These are phyloP conservation scores for Hysterangium stoloniferum DNA, from an alignment of 768 basidiomycete species.

Conservation along the genomic window DNA sequence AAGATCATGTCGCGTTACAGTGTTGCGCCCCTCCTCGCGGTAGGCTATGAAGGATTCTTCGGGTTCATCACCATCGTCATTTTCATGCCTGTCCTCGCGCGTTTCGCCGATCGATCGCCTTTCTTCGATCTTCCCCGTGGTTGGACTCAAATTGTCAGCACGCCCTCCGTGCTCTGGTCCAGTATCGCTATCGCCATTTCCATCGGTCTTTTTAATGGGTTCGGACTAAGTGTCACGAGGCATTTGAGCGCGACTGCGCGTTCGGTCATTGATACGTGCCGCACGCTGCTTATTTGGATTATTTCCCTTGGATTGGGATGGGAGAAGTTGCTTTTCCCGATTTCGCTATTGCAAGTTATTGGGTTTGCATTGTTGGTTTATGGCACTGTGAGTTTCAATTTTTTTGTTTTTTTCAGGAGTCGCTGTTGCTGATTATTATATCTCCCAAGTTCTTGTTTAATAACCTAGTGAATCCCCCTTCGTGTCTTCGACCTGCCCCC, in stretches of 20 bases:
- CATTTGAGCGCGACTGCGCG: constrained; percentile 91
- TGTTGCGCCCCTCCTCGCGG: constrained; percentile 85
- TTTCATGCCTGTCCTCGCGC: constrained; percentile 72
- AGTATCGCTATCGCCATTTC: constrained; percentile 65
- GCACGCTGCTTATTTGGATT: constrained; percentile 95
- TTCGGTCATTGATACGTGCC: constrained; percentile 87
- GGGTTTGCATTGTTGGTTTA: constrained; percentile 90
- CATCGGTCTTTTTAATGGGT: constrained; percentile 75
- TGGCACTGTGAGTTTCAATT: constrained; percentile 57
- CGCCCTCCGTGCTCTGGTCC: constrained; percentile 60
- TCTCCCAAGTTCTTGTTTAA: constrained; percentile 76
- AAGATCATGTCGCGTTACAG: constrained; percentile 87
- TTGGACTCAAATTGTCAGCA: constrained; percentile 80
- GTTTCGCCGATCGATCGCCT: constrained; percentile 55
- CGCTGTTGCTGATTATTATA: constrained; percentile 8
- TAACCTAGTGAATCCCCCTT: constrained; percentile 63
- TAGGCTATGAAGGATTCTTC: constrained; percentile 92
- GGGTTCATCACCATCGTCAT: constrained; percentile 74
- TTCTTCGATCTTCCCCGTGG: constrained; percentile 88
- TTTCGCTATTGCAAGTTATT: constrained; percentile 71
- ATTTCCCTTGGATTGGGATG: constrained; percentile 84
- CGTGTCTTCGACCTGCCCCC: constrained; percentile 44
- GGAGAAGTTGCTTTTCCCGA: constrained; percentile 79
- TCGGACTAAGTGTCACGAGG: constrained; percentile 86
- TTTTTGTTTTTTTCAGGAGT: constrained; percentile 7